A percentile compares a stretch with the other conserved stretches of the same genome.
Evolutionary conservation across 164 flowering plant species (phyloP).

Genomic region (Aristolochia californica): DNA sequence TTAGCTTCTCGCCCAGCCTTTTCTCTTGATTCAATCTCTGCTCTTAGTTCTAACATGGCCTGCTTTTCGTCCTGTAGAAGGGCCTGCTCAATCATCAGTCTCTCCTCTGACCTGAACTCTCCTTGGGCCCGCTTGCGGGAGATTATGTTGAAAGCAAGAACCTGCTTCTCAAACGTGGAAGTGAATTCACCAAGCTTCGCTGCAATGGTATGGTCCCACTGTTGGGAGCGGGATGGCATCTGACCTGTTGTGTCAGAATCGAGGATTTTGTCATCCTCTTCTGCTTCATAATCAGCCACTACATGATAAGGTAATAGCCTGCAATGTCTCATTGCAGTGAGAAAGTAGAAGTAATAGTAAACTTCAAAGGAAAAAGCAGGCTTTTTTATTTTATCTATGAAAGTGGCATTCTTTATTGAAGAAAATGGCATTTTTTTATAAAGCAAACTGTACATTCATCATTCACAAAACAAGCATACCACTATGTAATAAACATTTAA

Average conservation of each 20-base stretch:
- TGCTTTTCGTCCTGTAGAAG: constrained; percentile 85
- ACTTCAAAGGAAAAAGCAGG: too few relatives aligned
- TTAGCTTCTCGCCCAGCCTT: constrained; percentile 75
- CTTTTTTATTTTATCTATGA: too few relatives aligned
- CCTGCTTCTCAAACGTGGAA: constrained; percentile 91
- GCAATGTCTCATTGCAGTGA: constrained; percentile 12
- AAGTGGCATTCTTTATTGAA: too few relatives aligned
- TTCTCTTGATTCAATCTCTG: constrained; percentile 77
- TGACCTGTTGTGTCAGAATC: constrained; percentile 92
- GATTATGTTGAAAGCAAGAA: constrained; percentile 77
- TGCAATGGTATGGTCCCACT: constrained; percentile 92
- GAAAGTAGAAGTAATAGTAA: not conserved
- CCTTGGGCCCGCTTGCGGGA: constrained; percentile 73
- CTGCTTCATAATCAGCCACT: constrained; percentile 98
- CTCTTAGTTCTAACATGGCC: constrained; percentile 46
- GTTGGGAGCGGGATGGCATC: constrained; percentile 84
- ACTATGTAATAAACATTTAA: too few relatives aligned
- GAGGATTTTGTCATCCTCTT: constrained; percentile 92
- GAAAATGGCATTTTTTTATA: too few relatives aligned
- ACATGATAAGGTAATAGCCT: constrained; percentile 96
- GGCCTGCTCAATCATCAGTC: constrained; percentile 88
- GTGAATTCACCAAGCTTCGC: constrained; percentile 82
- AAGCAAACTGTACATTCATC: too few relatives aligned
- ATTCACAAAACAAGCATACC: too few relatives aligned
- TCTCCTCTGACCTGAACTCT: constrained; percentile 88